Conservation (phyloP, 208 protist species). For the Herpetomonas samuelpessoai region DNA sequence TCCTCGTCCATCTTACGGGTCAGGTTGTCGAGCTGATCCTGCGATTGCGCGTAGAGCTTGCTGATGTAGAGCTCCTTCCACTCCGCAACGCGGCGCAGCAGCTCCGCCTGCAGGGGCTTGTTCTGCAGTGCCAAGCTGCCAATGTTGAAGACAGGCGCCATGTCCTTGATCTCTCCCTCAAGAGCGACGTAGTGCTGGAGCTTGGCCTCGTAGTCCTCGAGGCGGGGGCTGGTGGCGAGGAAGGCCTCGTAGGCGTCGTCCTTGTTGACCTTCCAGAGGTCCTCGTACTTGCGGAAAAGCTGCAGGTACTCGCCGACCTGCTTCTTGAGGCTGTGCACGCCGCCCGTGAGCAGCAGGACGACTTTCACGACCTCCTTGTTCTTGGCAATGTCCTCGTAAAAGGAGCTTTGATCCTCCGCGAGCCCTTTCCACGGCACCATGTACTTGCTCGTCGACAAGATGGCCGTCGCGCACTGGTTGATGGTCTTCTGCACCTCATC, state of each 20-base stretch:
- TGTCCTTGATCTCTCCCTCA: slow-evolving; percentile 87
- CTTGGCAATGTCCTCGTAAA: slow-evolving; percentile 93
- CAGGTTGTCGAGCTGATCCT: slow-evolving; percentile 86
- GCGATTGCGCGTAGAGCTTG: slow-evolving; percentile 93
- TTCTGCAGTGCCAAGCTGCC: slow-evolving; percentile 93
- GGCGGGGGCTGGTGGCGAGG: slow-evolving; percentile 57
- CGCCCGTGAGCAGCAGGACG: slow-evolving; percentile 93
- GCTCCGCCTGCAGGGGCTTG: slow-evolving; percentile 91
- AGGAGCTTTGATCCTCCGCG: slow-evolving; percentile 59
- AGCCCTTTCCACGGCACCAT: slow-evolving; percentile 83
- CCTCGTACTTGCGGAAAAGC: slow-evolving; percentile 91
- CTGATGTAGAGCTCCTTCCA: slow-evolving; percentile 96
- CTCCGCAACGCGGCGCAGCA: slow-evolving; percentile 81
- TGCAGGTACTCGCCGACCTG: slow-evolving; percentile 92
- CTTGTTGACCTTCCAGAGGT: slow-evolving; percentile 96
- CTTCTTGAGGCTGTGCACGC: slow-evolving; percentile 91
- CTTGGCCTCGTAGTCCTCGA: slow-evolving; percentile 94
- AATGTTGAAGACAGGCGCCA: slow-evolving; percentile 88
- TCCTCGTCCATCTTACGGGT: slow-evolving; percentile 94
- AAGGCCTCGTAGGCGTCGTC: slow-evolving; percentile 92
- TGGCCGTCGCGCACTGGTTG: slow-evolving; percentile 88
- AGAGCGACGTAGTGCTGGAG: slow-evolving; percentile 88
- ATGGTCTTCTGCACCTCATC: slow-evolving; percentile 95
- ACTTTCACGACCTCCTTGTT: slow-evolving; percentile 95
- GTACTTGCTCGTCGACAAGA: slow-evolving; percentile 92